Base-by-base conservation (phyloP, 768 basidiomycete genomes). In the Calocybe cyanea region DNA sequence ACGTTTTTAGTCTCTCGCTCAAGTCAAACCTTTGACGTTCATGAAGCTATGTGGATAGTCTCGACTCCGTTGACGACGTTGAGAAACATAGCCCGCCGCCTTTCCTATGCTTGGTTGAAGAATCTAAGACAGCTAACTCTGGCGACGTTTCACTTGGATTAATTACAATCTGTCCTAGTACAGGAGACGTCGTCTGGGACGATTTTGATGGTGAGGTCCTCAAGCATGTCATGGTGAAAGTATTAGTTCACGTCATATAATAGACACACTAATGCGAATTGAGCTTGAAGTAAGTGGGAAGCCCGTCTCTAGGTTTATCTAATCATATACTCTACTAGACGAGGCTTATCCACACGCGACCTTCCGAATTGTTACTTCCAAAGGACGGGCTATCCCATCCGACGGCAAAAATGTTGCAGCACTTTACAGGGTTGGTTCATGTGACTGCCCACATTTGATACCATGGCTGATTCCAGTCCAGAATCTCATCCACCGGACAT, bases 181-280 rank as follows among this genome's bases (percentile, higher is more conserved):
- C 92, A 0, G 95, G 95, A 1, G 94, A 96, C 53, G 86, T 99
- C 2, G 68, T 92, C 2, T 98, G 91, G 81, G 95, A 99, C 57
- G 81, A 89, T 45, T 95, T 94, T 57, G 75, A 87, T 43, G 92
- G 89, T 85, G 56, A 42, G 57, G 41, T 14, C 18, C 46, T 21
- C n/a, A 18, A 32, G 25, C 50, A 37, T 42, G 31, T 48, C 30
- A 33, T 25, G 6, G 9, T 4, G 9, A 18, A 30, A 35, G 18
- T 43, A 15, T 21, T 30, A 17, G 47, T 38, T 37, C 4, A 44
- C 7, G 34, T 34, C 35, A 53, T n/a, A n/a, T n/a, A n/a, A n/a
- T 56, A 87, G 92, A 96, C 62, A 80, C 78, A 2, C 64, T 80
- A 24, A 89, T 96, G 82, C 78, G 94, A 10, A 82, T 84, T 7